A percentile compares a stretch with the other conserved stretches of the same genome.
Conservation (phyloP, 1,284 basidiomycete species). For the Apiotrichum gamsii region DNA sequence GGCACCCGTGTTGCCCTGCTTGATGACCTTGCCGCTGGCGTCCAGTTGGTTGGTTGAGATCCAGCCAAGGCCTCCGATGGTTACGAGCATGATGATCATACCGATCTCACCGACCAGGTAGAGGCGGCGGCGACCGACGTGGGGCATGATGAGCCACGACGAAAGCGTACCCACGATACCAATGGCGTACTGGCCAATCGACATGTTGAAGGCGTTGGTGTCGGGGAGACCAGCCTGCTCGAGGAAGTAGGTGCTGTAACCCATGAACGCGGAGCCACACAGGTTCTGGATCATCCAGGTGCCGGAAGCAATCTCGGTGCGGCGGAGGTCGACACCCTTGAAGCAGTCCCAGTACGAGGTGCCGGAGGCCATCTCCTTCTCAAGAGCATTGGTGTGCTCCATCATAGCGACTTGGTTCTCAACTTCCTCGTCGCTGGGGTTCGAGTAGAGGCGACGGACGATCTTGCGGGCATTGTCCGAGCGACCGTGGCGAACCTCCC, state of each 20-base stretch:
- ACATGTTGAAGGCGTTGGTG: conserved; percentile 19
- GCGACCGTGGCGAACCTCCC: conserved; percentile 23
- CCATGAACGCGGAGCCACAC: conserved; percentile 21
- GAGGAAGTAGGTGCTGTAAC: conserved; percentile 23
- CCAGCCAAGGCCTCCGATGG: conserved; percentile 42
- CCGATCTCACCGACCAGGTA: conserved; percentile 47
- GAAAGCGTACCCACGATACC: conserved; percentile 42
- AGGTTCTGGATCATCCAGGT: conserved; percentile 19
- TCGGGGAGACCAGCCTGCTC: conserved; percentile 15
- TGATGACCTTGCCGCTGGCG: no score
- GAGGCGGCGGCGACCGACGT: conserved; percentile 46
- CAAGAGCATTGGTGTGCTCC: conserved; percentile 42
- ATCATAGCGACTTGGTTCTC: conserved; percentile 38
- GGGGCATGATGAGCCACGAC: conserved; percentile 36
- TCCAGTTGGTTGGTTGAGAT: background rate
- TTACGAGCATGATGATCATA: conserved; percentile 45
- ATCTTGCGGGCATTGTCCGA: conserved; percentile 9
- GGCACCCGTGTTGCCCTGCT: conserved; percentile 1
- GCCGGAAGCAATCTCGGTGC: conserved; percentile 12
- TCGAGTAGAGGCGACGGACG: conserved; percentile 14
- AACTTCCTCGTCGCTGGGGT: conserved; percentile 18
- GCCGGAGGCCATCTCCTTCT: conserved; percentile 18
- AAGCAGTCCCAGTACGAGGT: conserved; percentile 29
- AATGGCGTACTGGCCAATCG: conserved; percentile 41
- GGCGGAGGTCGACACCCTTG: conserved; percentile 21